Evolutionary conservation across 169 alveolate species (phyloP).

Genomic region (Eimeria acervulina): DNA sequence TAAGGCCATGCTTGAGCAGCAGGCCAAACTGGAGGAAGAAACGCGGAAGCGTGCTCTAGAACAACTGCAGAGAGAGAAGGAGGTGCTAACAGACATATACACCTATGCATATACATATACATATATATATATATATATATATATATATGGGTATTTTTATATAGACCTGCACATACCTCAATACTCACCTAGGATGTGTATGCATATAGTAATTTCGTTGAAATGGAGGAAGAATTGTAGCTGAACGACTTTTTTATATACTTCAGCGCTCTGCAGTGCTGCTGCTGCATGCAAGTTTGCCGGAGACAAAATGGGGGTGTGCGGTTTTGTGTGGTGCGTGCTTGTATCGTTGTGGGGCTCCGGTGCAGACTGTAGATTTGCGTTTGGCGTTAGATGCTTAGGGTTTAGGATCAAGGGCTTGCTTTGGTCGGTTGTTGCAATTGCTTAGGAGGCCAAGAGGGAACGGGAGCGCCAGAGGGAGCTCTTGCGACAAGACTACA

Average conservation of each 20-base stretch:
- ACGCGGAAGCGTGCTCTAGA: slow-evolving; percentile 83
- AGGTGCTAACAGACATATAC: slow-evolving; percentile 14
- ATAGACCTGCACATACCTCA: not conserved
- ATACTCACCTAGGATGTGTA: not conserved
- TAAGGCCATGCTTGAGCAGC: slow-evolving; percentile 86
- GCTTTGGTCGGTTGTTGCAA: not conserved
- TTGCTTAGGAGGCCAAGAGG: slow-evolving; percentile 83
- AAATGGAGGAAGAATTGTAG: not conserved
- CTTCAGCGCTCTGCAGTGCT: not conserved
- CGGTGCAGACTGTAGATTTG: not conserved
- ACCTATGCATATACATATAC: not conserved
- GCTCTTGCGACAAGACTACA: slow-evolving; percentile 85
- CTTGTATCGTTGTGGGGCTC: not conserved
- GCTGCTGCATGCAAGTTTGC: not conserved
- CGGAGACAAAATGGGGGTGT: not conserved
- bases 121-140: too few species aligned
- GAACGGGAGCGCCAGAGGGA: slow-evolving; percentile 87
- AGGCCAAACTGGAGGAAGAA: slow-evolving; percentile 86
- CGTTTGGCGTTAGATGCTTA: not conserved
- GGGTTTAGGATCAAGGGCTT: not conserved
- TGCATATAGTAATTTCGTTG: not conserved
- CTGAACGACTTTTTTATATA: not conserved
- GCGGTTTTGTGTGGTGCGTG: not conserved
- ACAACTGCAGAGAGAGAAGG: slow-evolving; percentile 85
- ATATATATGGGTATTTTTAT: not conserved